Evolutionary conservation across 148 eudicot genomes (phyloP), one percentile per base, ranked within the genome.

Genomic region (Vaccinium macrocarpon): DNA sequence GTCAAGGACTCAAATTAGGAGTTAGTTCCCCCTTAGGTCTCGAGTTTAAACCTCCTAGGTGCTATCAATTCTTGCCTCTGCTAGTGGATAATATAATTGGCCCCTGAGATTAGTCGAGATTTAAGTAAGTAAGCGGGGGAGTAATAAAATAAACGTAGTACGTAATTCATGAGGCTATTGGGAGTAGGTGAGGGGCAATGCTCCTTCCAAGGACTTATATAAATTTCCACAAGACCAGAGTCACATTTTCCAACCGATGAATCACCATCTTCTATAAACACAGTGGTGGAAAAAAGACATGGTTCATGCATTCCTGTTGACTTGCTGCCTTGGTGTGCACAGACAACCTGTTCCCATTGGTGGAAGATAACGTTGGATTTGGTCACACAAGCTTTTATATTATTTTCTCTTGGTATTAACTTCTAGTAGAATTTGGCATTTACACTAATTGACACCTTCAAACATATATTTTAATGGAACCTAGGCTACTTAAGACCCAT

Each of bases 161-260:
- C 3, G 5, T 16, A 9, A 35, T 80, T 42, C 11, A 48, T 5
- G 61, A 25, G 72, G 49, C 29, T 70, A 5, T 15, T 70, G 27
- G 50, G 27, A 82, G 76, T 62, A 64, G 73, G 52, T 80, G 83
- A 48, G 18, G 25, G 50, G 48, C 35, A 61, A 21, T 61, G 72
- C 66, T 23, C 48, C 25, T 46, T 7, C 14, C 70, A 32, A 61
- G 38, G 82, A 80, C 32, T 56, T 5, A 8, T 16, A 77, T 78
- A 16, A 53, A 55, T 19, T 52, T 78, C 6, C 57, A 78, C 48
- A 3, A 4, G 51, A 57, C 29, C 82, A 19, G 71, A 19, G 50
- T 56, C 49, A 59, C 48, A 19, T 14, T 42, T 80, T 1, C 12
- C 8, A 38, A 80, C 5, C 35, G 50, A 80, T 52, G 18, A 80